These are phyloP conservation scores for Verticillium nonalfalfae DNA, from an alignment of 2,329 filamentous ascomycete species.

Conservation along the genomic window DNA sequence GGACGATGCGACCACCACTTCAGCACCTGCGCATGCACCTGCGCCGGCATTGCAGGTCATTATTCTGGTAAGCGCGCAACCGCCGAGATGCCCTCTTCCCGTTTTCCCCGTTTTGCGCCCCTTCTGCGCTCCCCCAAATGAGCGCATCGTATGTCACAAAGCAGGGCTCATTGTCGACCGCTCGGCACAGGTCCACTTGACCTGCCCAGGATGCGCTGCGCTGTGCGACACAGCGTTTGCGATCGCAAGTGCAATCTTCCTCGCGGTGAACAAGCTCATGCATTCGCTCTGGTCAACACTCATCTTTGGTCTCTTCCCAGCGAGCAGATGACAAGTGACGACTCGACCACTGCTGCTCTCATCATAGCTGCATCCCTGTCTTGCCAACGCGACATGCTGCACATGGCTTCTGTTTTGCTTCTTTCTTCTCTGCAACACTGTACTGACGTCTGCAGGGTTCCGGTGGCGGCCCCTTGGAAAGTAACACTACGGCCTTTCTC, in stretches of 20 bases:
- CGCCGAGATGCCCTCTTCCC: neutral
- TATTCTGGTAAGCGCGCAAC: slow-evolving; percentile 54
- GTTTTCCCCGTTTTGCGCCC: slow-evolving; percentile 6
- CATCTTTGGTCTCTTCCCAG: neutral
- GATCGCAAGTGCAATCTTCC: neutral
- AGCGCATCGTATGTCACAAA: neutral
- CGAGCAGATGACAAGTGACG: too few species aligned
- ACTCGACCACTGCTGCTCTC: too few species aligned
- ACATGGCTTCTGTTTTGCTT: neutral
- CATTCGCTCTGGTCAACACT: neutral
- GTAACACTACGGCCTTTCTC: slow-evolving; percentile 83
- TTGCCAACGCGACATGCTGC: too few species aligned
- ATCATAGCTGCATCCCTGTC: too few species aligned
- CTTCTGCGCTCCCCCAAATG: slow-evolving; percentile 1
- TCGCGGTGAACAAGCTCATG: neutral
- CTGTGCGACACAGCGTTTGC: neutral
- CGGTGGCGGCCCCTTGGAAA: slow-evolving; percentile 83
- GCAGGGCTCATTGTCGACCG: neutral
- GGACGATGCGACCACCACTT: neutral
- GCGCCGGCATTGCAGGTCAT: slow-evolving; percentile 64
- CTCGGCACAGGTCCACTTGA: neutral
- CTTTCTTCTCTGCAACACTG: neutral
- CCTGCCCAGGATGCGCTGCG: neutral
- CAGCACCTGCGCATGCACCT: slow-evolving; percentile 4
- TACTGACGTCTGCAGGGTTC: slow-evolving; percentile 56